Percentiles rank a stretch among this genome's conserved stretches.
Conservation (phyloP, 2,329 filamentous ascomycete genomes). For the Drechslerella coelobrocha region DNA sequence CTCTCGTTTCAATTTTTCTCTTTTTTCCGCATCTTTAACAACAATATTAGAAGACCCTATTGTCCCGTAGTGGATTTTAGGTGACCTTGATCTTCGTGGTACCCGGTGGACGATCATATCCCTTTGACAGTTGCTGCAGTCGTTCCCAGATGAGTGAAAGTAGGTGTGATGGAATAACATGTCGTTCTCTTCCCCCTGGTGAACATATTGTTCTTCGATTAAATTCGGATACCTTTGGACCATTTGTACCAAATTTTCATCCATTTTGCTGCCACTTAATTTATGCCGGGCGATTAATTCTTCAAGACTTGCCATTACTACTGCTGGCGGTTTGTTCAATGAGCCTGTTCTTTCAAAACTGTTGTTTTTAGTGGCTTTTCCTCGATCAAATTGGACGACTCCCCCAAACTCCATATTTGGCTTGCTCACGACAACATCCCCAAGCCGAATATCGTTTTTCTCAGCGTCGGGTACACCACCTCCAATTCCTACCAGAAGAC, state of each 20-base stretch:
- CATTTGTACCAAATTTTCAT: constrained; percentile 17
- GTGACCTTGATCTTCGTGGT: not conserved
- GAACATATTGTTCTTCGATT: constrained; percentile 12
- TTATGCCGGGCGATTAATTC: constrained; percentile 15
- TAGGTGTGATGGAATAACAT: constrained; percentile 15
- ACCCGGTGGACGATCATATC: not conserved
- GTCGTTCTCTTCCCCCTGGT: constrained; percentile 29
- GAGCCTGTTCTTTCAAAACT: constrained; percentile 28
- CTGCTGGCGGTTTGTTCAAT: constrained; percentile 23
- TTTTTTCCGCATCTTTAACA: constrained; percentile 17
- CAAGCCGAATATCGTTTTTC: constrained; percentile 54
- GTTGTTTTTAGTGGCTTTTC: constrained; percentile 10
- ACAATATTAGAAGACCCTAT: constrained; percentile 26
- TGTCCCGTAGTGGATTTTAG: constrained; percentile 25
- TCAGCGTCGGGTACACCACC: constrained; percentile 52
- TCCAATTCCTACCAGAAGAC: constrained; percentile 55
- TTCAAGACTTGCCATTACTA: constrained; percentile 18
- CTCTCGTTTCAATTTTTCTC: constrained; percentile 11
- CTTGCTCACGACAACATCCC: constrained; percentile 41
- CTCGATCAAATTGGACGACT: constrained; percentile 28
- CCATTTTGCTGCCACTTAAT: constrained; percentile 1
- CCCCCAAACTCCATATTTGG: constrained; percentile 18
- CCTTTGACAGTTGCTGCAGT: not conserved
- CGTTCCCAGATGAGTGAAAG: not conserved
- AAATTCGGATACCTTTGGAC: not conserved